Conservation (phyloP, 2,329 filamentous ascomycete genomes). For the Stachybotrys echinatus region DNA sequence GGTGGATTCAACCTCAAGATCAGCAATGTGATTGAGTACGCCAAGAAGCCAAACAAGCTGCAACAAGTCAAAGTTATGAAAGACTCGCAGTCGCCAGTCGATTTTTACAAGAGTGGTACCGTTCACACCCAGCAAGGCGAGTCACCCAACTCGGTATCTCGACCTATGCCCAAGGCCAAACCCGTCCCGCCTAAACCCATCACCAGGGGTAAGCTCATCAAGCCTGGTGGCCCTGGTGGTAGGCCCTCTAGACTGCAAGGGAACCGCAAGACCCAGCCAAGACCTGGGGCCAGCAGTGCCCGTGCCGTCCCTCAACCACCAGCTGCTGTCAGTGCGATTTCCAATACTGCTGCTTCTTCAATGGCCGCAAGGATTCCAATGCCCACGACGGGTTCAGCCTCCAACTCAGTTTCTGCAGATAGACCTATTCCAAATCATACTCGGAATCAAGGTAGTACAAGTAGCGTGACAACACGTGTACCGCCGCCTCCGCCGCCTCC, state of each 20-base stretch:
- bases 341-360: conserved; percentile 16
- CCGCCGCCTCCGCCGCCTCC: conserved; percentile 65
- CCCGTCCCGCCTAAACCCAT: conserved; percentile 84
- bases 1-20: conserved; percentile 80
- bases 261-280: conserved; percentile 38
- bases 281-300: conserved; percentile 28
- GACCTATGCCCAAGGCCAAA: conserved; percentile 81
- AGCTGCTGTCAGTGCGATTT: conserved; percentile 19
- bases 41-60: conserved; percentile 95
- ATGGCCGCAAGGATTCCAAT: conserved; percentile 8
- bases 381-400: conserved; percentile 5
- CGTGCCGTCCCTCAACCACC: conserved; percentile 28
- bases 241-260: conserved; percentile 67
- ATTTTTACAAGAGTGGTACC: conserved; percentile 89
- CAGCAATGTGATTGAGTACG: conserved; percentile 82
- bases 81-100: conserved; percentile 70
- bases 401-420: conserved; percentile 4
- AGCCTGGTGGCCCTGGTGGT: conserved; percentile 79
- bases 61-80: conserved; percentile 85
- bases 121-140: conserved; percentile 86
- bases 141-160: conserved; percentile 74
- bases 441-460: conserved; percentile 49
- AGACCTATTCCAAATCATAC: conserved; percentile 38
- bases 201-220: conserved; percentile 87
- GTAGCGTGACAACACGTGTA: conserved; percentile 43